These are phyloP conservation scores for Dimargaris verticillata DNA, from an alignment of 192 early-diverging fungal species.

Conservation along the genomic window DNA sequence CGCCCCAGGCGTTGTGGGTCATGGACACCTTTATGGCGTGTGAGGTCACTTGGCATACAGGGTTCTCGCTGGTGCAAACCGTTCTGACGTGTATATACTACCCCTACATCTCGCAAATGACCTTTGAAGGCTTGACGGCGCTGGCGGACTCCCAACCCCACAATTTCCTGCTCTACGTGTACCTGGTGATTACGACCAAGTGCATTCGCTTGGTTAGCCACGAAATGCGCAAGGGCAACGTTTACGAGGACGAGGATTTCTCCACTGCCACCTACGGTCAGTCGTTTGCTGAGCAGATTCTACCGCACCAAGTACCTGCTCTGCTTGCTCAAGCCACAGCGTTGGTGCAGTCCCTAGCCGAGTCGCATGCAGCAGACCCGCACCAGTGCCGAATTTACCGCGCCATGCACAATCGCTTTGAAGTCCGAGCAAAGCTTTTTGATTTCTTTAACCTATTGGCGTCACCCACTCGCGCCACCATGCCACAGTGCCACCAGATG, in stretches of 20 bases:
- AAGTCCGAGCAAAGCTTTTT: background rate
- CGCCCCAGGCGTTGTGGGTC: conserved; percentile 1
- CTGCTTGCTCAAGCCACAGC: background rate
- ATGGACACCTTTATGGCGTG: background rate
- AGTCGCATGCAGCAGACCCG: background rate
- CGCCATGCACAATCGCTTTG: background rate
- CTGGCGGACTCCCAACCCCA: too few relatives aligned
- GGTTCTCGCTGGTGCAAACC: background rate
- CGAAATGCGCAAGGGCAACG: conserved; percentile 1
- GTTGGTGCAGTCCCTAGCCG: background rate
- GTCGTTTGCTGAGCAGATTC: background rate
- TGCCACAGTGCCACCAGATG: background rate
- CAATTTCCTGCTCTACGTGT: background rate
- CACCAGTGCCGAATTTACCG: background rate
- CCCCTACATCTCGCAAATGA: background rate
- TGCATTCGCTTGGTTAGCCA: background rate
- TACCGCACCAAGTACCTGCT: background rate
- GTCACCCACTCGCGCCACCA: background rate
- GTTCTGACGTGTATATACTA: conserved; percentile 1
- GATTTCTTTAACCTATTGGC: background rate
- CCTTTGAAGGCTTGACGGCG: background rate
- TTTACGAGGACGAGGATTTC: conserved; percentile 12
- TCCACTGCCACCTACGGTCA: conserved; percentile 1
- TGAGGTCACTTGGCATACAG: conserved; percentile 10
- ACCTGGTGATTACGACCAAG: background rate